A percentile compares a stretch with the other conserved stretches of the same genome.
phyloP scores from a whole-genome alignment of 75 land plant genomes.

The Ceratopteris richardii region DNA sequence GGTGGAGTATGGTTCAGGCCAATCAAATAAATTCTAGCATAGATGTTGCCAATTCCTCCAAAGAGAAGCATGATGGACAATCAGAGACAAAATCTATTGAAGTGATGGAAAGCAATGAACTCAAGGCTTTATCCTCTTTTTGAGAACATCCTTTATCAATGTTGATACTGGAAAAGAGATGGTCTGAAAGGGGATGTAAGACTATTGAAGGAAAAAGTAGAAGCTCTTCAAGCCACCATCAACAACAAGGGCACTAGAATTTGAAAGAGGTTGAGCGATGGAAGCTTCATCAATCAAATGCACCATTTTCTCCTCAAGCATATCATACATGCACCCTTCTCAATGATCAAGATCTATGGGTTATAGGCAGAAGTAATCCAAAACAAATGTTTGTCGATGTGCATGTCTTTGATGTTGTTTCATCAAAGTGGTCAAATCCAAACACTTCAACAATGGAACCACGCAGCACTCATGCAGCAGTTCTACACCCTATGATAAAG shows the following conservation, averaged over 20 bases:
- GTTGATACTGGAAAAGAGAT: too few species aligned
- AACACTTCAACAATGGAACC: conserved; percentile 9
- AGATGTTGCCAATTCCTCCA: too few species aligned
- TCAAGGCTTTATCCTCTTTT: too few species aligned
- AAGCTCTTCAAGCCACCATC: too few species aligned
- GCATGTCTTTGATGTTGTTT: conserved; percentile 29
- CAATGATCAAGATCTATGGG: conserved; percentile 25
- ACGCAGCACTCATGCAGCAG: conserved; percentile 48
- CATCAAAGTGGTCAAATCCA: conserved; percentile 34
- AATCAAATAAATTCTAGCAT: too few species aligned
- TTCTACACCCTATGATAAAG: conserved; percentile 24
- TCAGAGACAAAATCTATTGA: too few species aligned
- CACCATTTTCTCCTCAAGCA: conserved; percentile 29
- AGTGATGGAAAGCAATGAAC: too few species aligned
- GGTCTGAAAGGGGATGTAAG: too few species aligned
- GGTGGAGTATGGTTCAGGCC: conserved; percentile 20
- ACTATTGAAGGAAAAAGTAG: too few species aligned
- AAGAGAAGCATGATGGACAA: too few species aligned
- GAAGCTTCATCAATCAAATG: conserved; percentile 29
- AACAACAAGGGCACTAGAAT: too few species aligned
- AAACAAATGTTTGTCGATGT: conserved; percentile 28
- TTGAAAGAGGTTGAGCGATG: conserved; percentile 31
- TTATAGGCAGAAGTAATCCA: conserved; percentile 40
- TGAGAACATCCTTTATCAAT: too few species aligned
- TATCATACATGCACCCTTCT: conserved; percentile 39